Conservation (phyloP, 768 basidiomycete species). For the Mycena chlorophos region DNA sequence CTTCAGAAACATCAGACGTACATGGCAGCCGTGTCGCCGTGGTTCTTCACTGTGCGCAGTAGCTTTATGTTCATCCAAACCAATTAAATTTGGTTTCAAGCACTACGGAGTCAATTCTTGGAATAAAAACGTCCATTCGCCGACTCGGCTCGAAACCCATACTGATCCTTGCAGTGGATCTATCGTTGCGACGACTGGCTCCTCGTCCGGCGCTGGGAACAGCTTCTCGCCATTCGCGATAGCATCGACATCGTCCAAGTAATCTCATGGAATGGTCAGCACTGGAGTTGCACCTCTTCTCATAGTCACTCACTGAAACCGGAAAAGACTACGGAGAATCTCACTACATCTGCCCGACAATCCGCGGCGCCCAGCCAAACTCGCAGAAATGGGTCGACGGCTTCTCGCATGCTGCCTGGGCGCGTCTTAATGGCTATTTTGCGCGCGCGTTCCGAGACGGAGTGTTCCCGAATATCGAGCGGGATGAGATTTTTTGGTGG, state of each 20-base stretch:
- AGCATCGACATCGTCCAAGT: constrained; percentile 43
- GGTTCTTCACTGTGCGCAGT: constrained; percentile 50
- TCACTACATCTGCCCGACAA: constrained; percentile 49
- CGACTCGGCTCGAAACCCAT: not conserved
- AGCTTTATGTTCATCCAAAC: not conserved
- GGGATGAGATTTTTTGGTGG: constrained; percentile 51
- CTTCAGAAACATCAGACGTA: constrained; percentile 18
- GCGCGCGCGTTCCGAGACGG: constrained; percentile 41
- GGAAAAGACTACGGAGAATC: constrained; percentile 39
- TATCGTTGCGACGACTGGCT: constrained; percentile 54
- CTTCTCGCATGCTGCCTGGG: constrained; percentile 36
- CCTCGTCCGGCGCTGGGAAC: constrained; percentile 55
- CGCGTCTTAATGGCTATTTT: constrained; percentile 11
- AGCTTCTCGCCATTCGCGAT: constrained; percentile 46
- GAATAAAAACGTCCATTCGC: constrained; percentile 41
- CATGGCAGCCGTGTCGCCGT: constrained; percentile 46
- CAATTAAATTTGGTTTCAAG: constrained; percentile 1
- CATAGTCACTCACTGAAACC: not conserved
- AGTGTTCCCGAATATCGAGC: constrained; percentile 41
- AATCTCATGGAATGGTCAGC: constrained; percentile 61
- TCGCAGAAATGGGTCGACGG: constrained; percentile 43
- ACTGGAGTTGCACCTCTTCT: not conserved
- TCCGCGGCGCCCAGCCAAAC: constrained; percentile 41
- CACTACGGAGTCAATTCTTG: constrained; percentile 47
- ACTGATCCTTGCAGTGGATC: constrained; percentile 34